Conservation (phyloP, 371 early-diverging fungal species). For the Lichtheimia ramosa region DNA sequence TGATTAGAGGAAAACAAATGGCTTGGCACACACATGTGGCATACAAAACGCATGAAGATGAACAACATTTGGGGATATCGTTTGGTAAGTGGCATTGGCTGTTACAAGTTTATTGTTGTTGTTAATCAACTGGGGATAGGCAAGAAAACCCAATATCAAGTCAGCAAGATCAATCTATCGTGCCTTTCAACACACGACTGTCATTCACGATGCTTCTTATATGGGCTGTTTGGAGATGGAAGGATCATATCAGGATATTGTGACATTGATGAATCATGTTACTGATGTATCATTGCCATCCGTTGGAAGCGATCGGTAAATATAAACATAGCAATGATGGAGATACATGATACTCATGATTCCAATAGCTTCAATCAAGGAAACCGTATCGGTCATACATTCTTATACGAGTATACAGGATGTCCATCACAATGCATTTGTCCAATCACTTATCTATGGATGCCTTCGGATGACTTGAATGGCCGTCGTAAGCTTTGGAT, state of each 20-base stretch:
- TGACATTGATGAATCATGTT: slow-evolving; percentile 46
- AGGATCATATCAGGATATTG: slow-evolving; percentile 57
- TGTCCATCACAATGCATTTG: slow-evolving; percentile 64
- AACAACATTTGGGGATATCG: slow-evolving; percentile 83
- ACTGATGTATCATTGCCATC: slow-evolving; percentile 66
- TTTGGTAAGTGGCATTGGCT: slow-evolving; percentile 39
- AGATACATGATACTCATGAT: background rate
- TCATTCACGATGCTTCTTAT: slow-evolving; percentile 86
- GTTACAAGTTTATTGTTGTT: background rate
- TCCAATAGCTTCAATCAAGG: slow-evolving; percentile 61
- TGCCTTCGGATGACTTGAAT: slow-evolving; percentile 23
- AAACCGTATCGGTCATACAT: slow-evolving; percentile 54
- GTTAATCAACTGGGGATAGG: slow-evolving; percentile 28
- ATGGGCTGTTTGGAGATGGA: slow-evolving; percentile 67
- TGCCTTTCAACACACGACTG: slow-evolving; percentile 70
- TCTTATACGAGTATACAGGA: slow-evolving; percentile 48
- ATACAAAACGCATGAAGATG: slow-evolving; percentile 96
- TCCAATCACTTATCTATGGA: slow-evolving; percentile 73
- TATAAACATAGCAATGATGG: background rate
- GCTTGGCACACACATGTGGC: slow-evolving; percentile 99
- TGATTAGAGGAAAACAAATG: slow-evolving; percentile 61
- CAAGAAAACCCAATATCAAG: slow-evolving; percentile 86
- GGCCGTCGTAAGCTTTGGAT: slow-evolving; percentile 54
- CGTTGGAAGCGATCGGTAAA: slow-evolving; percentile 62
- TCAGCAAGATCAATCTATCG: slow-evolving; percentile 74